Evolutionary conservation across 306 rosid species (phyloP).

Genomic region (Dryas drummondii): DNA sequence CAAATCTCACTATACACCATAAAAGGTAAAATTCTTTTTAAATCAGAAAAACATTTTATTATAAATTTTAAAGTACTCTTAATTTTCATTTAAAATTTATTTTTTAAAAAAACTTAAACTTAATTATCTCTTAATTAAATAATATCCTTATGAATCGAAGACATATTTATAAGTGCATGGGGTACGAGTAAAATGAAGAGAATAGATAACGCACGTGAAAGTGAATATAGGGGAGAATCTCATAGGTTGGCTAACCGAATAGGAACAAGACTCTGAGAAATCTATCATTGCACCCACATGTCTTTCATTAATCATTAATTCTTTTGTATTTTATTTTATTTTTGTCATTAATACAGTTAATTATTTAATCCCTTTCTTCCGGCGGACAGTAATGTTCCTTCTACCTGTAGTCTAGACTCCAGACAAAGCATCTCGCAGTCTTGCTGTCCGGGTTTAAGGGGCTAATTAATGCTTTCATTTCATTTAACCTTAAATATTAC

Average conservation of each 20-base stretch:
- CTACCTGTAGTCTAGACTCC: neutral
- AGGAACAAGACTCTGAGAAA: neutral
- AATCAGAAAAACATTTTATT: too few species aligned
- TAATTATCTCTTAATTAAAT: too few species aligned
- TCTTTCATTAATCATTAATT: constrained; percentile 5
- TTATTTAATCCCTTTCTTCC: constrained; percentile 14
- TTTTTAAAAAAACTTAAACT: too few species aligned
- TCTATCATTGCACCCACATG: constrained; percentile 30
- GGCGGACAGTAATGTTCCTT: constrained; percentile 23
- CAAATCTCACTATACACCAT: too few species aligned
- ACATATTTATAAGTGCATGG: too few species aligned
- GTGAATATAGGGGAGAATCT: constrained; percentile 16
- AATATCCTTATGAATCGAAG: too few species aligned
- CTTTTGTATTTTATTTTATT: neutral
- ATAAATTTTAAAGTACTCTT: too few species aligned
- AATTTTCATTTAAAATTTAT: too few species aligned
- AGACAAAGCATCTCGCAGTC: constrained; percentile 18
- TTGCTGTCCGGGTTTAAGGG: constrained; percentile 6
- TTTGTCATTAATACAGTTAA: neutral
- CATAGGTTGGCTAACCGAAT: neutral
- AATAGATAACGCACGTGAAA: constrained; percentile 8
- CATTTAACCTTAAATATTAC: neutral
- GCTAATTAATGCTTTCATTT: neutral
- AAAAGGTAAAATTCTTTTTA: too few species aligned
- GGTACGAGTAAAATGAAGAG: too few species aligned